phyloP scores from a whole-genome alignment of 2,329 filamentous ascomycete species.

The Fusarium nanum region DNA sequence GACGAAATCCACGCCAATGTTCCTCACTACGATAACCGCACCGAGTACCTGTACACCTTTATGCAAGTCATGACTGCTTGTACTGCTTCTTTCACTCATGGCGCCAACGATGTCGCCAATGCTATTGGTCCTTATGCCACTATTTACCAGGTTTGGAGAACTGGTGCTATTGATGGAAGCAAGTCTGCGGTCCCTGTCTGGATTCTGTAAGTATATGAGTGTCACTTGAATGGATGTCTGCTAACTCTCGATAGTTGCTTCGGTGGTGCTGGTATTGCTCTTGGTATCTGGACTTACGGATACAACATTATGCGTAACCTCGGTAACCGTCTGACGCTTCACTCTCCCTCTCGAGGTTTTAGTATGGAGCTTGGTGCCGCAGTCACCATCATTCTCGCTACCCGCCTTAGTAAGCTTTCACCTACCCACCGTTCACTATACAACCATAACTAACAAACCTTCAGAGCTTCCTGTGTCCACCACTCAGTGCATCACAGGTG shows the following conservation, averaged over 20 bases:
- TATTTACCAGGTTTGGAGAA: slow-evolving; percentile 70
- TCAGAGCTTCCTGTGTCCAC: slow-evolving; percentile 70
- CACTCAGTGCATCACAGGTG: slow-evolving; percentile 73
- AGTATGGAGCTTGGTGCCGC: slow-evolving; percentile 71
- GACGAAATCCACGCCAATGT: slow-evolving; percentile 67
- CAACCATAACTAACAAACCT: not conserved
- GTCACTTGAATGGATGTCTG: too few relatives aligned
- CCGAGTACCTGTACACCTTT: slow-evolving; percentile 70
- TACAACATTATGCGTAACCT: slow-evolving; percentile 75
- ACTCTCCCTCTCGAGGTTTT: slow-evolving; percentile 70
- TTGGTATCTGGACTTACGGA: slow-evolving; percentile 71
- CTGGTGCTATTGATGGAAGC: slow-evolving; percentile 56
- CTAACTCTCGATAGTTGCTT: slow-evolving; percentile 51
- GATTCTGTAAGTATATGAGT: slow-evolving; percentile 61
- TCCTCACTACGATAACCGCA: slow-evolving; percentile 68
- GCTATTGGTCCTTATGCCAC: slow-evolving; percentile 72
- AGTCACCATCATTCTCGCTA: slow-evolving; percentile 72
- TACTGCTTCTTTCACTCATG: slow-evolving; percentile 73
- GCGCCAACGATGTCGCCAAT: slow-evolving; percentile 74
- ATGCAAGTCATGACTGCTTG: slow-evolving; percentile 71
- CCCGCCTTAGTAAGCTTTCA: slow-evolving; percentile 61
- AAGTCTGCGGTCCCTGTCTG: slow-evolving; percentile 67
- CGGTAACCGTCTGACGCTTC: slow-evolving; percentile 71
- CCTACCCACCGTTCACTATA: rapidly evolving
- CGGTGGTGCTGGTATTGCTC: slow-evolving; percentile 62